Percentiles rank a stretch among this genome's conserved stretches.
Conservation (phyloP, 2,329 filamentous ascomycete species). For the Ophiocordyceps camponoti-leonardi region DNA sequence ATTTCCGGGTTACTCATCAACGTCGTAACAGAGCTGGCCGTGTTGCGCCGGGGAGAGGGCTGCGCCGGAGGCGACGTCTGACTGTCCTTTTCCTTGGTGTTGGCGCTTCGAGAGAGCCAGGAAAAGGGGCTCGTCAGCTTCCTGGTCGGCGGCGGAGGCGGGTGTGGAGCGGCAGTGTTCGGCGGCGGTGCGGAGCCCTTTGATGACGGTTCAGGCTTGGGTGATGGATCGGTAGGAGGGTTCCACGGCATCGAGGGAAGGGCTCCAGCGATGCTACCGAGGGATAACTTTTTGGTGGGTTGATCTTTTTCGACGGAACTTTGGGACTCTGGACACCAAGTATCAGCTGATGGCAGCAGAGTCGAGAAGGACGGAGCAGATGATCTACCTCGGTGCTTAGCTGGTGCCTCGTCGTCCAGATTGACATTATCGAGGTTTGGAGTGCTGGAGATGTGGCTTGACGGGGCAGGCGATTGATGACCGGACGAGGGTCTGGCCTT, state of each 20-base stretch:
- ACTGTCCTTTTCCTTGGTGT: slow-evolving; percentile 35
- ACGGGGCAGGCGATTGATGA: slow-evolving; percentile 19
- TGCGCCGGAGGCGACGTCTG: slow-evolving; percentile 34
- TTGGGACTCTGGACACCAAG: slow-evolving; percentile 9
- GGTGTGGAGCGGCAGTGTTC: slow-evolving; percentile 13
- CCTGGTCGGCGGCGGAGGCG: slow-evolving; percentile 29
- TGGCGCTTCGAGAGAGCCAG: slow-evolving; percentile 58
- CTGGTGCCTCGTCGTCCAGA: slow-evolving; percentile 39
- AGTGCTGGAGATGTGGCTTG: slow-evolving; percentile 27
- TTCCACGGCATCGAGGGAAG: slow-evolving; percentile 61
- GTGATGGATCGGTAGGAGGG: slow-evolving; percentile 31
- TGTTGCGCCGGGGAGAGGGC: slow-evolving; percentile 44
- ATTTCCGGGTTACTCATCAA: slow-evolving; percentile 67
- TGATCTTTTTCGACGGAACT: slow-evolving; percentile 18
- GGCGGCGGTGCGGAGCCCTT: slow-evolving; percentile 24
- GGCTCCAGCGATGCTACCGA: slow-evolving; percentile 54
- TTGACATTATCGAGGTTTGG: slow-evolving; percentile 44
- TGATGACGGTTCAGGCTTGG: slow-evolving; percentile 25
- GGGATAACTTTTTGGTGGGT: slow-evolving; percentile 39
- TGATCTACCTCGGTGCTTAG: slow-evolving; percentile 14
- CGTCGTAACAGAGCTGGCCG: slow-evolving; percentile 63
- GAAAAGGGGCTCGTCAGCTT: slow-evolving; percentile 82
- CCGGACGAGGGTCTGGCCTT: slow-evolving; percentile 7
- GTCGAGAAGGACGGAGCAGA: neutral
- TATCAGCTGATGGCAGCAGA: slow-evolving; percentile 5